Conservation (phyloP, 2,329 filamentous ascomycete species). For the Bipolaris zeicola region DNA sequence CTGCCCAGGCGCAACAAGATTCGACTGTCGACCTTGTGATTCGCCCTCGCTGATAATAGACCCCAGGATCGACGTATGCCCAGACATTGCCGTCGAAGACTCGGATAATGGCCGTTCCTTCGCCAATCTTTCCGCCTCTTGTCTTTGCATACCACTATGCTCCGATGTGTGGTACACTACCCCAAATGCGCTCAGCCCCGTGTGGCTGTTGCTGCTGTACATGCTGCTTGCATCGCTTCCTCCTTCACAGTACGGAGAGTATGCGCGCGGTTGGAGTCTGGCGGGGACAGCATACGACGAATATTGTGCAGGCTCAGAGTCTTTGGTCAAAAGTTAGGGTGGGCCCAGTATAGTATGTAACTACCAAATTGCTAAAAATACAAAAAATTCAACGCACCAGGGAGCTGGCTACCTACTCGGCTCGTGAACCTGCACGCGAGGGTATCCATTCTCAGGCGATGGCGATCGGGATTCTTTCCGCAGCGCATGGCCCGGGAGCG, state of each 20-base stretch:
- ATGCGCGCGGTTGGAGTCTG: slow-evolving; percentile 23
- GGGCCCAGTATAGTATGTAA: slow-evolving; percentile 21
- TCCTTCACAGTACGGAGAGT: slow-evolving; percentile 35
- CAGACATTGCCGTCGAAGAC: slow-evolving; percentile 23
- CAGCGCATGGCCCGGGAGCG: slow-evolving; percentile 29
- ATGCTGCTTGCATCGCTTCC: slow-evolving; percentile 44
- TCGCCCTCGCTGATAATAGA: slow-evolving; percentile 21
- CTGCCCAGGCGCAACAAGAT: slow-evolving; percentile 25
- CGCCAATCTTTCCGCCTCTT: slow-evolving; percentile 2
- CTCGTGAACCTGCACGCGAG: slow-evolving; percentile 28
- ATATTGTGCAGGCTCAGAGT: slow-evolving; percentile 25
- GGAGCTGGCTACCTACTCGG: slow-evolving; percentile 42
- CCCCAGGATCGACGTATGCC: slow-evolving; percentile 25
- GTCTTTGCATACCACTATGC: background rate
- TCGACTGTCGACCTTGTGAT: slow-evolving; percentile 19
- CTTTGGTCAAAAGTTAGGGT: slow-evolving; percentile 37
- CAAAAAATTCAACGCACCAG: slow-evolving; percentile 30
- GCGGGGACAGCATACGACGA: slow-evolving; percentile 11
- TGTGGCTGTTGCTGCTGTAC: slow-evolving; percentile 29
- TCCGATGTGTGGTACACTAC: slow-evolving; percentile 24
- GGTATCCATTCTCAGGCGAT: slow-evolving; percentile 25
- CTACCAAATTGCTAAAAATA: slow-evolving; percentile 37
- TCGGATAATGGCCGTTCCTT: slow-evolving; percentile 23
- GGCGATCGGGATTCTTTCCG: slow-evolving; percentile 30
- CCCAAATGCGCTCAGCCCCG: slow-evolving; percentile 27